Base-by-base conservation (phyloP, 192 early-diverging fungal genomes). In the Backusella parvicylindrica region DNA sequence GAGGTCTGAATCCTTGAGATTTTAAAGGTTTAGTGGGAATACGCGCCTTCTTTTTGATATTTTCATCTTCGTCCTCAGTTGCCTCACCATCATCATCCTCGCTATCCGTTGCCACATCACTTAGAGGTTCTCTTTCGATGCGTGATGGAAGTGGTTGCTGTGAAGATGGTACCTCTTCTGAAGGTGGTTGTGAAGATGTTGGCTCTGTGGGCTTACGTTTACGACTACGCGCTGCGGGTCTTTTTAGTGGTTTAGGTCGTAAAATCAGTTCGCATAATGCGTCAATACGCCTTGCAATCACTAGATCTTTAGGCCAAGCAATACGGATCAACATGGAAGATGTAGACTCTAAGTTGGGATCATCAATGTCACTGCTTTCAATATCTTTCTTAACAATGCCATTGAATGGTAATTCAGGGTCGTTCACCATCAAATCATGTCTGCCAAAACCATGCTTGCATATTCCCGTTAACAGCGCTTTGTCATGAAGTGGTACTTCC, bases 361-460 rank as follows among this genome's bases (percentile, higher is more conserved):
- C 72, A 3, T 71, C 30, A 15, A 73, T 64, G 1, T 41, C 69
- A 26, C 72, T 68, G 26, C 63, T 68, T n/a, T 80, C 72, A 11
- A 70, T 53, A 38, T 82, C 78, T 36, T 81, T 73, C 9, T 79
- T 76, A 23, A 72, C 77, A 63, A 85, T 80, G 12, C 75, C 68
- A 41, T 77, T 67, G 73, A 89, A 89, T 8, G 88, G 85, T 37
- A 89, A 49, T 5, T 88, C 85, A 11, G 78, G 73, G 67, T 89
- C 92, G 43, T 84, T 83, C 3, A 92, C 82, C 67, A 94, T 86
- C 31, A 92, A 69, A 74, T 95, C 94, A 65, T 81, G 84, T 33
- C 92, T 83, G 38, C 85, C 86, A 41, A 90, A 78, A 31, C 94
- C 94, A 79, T 90, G 92, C 63, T 88, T 87, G 33, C 88, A 89